Percentiles rank a stretch among this genome's conserved stretches.
Evolutionary conservation across 2,329 filamentous ascomycete species (phyloP).

Genomic region (Claviceps africana): DNA sequence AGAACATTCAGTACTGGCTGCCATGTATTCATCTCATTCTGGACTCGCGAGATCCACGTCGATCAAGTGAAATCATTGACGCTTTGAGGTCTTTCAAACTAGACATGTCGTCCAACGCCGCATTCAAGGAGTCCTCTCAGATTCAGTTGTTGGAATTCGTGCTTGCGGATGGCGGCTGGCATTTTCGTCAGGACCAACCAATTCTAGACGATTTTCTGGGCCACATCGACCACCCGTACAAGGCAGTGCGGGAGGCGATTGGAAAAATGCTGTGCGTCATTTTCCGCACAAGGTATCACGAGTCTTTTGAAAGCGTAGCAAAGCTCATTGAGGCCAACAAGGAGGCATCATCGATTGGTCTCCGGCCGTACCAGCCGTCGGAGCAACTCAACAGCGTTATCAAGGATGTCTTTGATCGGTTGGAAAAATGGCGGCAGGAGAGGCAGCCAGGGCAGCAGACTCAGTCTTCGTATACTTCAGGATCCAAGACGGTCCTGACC

Average conservation of each 20-base stretch:
- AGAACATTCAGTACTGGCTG: constrained; percentile 90
- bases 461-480: constrained; percentile 86
- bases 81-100: constrained; percentile 73
- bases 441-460: constrained; percentile 80
- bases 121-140: constrained; percentile 97
- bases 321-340: constrained; percentile 68
- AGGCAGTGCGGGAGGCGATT: constrained; percentile 89
- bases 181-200: constrained; percentile 80
- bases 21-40: constrained; percentile 83
- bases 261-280: constrained; percentile 79
- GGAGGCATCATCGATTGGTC: constrained; percentile 64
- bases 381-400: constrained; percentile 62
- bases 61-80: constrained; percentile 74
- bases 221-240: constrained; percentile 95
- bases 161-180: constrained; percentile 83
- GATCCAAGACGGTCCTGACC: constrained; percentile 85
- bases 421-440: constrained; percentile 80
- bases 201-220: constrained; percentile 79
- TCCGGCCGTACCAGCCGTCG: constrained; percentile 66
- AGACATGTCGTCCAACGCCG: constrained; percentile 89
- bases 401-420: constrained; percentile 57
- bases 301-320: constrained; percentile 73
- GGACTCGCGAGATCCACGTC: constrained; percentile 77
- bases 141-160: constrained; percentile 81
- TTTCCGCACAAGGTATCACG: constrained; percentile 83